A percentile compares a stretch with the other conserved stretches of the same genome.
Evolutionary conservation across 371 early-diverging fungal genomes (phyloP).

Genomic region (Rhizopus delemar): DNA sequence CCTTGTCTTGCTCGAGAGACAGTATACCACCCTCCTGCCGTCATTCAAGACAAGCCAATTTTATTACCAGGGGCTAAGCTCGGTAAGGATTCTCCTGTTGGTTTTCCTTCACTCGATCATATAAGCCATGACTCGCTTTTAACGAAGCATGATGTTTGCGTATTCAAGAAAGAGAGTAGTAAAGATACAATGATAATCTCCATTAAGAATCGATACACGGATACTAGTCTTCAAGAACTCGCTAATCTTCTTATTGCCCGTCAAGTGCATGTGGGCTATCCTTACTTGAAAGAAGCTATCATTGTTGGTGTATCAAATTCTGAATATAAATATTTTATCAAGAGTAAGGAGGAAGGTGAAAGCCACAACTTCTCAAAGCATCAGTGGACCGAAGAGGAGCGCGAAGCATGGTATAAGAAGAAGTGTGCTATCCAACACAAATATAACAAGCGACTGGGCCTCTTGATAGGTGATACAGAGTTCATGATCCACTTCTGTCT

Average conservation of each 20-base stretch:
- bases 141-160: conserved; percentile 75
- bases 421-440: too few species aligned
- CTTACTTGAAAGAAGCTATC: conserved; percentile 80
- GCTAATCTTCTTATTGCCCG: conserved; percentile 57
- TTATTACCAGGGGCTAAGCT: conserved; percentile 67
- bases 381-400: too few species aligned
- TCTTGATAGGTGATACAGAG: too few species aligned
- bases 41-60: neutral
- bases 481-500: too few species aligned
- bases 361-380: too few species aligned
- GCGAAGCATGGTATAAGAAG: too few species aligned
- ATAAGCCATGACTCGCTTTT: conserved; percentile 70
- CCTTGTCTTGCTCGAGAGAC: conserved; percentile 34
- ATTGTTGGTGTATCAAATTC: conserved; percentile 76
- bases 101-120: conserved; percentile 88
- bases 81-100: conserved; percentile 68
- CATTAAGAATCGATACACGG: conserved; percentile 55
- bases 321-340: conserved; percentile 62
- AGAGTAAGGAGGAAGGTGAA: neutral
- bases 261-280: conserved; percentile 76
- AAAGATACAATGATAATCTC: conserved; percentile 83
- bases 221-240: conserved; percentile 44
- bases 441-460: too few species aligned
- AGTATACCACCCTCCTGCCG: too few species aligned
- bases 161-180: conserved; percentile 81